These are phyloP conservation scores for Plenodomus lindquistii DNA, from an alignment of 2,329 filamentous ascomycete genomes.

Conservation along the genomic window DNA sequence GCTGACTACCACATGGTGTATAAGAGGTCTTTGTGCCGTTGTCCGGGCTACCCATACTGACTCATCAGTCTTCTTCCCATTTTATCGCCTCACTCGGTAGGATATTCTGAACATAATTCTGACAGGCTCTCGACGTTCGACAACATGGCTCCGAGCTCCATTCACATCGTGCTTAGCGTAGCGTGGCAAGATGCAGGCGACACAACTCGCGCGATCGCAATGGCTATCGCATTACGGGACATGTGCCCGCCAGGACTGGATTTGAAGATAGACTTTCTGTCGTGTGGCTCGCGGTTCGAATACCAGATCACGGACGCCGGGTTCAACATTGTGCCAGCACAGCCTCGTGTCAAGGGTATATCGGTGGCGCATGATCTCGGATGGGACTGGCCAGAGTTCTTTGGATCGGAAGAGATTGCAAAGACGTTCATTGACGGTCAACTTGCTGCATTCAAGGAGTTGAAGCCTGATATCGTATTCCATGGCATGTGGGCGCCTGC, in stretches of 20 bases:
- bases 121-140: background rate
- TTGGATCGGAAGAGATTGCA: conserved; percentile 37
- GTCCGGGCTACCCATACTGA: background rate
- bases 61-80: background rate
- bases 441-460: conserved; percentile 29
- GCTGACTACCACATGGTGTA: background rate
- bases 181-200: conserved; percentile 41
- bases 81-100: background rate
- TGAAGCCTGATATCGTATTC: conserved; percentile 40
- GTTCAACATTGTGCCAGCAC: conserved; percentile 36
- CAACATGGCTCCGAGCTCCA: conserved; percentile 17
- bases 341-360: conserved; percentile 36
- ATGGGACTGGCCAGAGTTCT: conserved; percentile 42
- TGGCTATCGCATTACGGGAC: conserved; percentile 34
- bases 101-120: background rate
- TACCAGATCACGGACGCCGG: conserved; percentile 37
- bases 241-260: conserved; percentile 28
- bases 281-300: conserved; percentile 35
- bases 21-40: background rate
- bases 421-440: conserved; percentile 38
- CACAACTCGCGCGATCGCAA: conserved; percentile 37
- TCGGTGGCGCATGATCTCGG: conserved; percentile 39
- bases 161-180: conserved; percentile 36
- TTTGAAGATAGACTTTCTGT: conserved; percentile 36
- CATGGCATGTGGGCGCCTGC: conserved; percentile 42